Conservation (phyloP, 1,284 basidiomycete species). For the Volvariella surrecta region DNA sequence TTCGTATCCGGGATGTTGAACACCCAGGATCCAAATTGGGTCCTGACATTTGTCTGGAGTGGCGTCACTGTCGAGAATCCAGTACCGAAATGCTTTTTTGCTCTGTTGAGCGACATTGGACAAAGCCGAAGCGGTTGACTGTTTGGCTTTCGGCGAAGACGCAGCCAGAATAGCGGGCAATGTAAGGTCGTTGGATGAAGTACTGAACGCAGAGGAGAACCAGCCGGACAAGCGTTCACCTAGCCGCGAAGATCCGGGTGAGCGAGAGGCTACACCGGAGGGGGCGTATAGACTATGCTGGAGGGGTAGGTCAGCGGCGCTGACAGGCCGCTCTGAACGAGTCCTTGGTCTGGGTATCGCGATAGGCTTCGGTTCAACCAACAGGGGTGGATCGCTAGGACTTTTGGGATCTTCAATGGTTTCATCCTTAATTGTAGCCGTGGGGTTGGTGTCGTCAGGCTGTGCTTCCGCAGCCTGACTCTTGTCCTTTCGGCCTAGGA, state of each 20-base stretch:
- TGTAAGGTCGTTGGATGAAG: constrained; percentile 62
- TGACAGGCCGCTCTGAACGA: constrained; percentile 22
- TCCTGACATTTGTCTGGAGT: constrained; percentile 73
- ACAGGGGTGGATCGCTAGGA: constrained; percentile 8
- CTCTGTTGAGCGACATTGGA: constrained; percentile 57
- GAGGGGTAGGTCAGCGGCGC: constrained; percentile 20
- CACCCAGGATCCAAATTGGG: constrained; percentile 79
- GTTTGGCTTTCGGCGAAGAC: constrained; percentile 17
- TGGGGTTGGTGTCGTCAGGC: background rate
- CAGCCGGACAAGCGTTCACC: constrained; percentile 39
- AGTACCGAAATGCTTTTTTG: constrained; percentile 66
- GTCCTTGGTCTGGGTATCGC: constrained; percentile 14
- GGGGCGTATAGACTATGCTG: constrained; percentile 20
- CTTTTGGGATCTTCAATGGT: constrained; percentile 11
- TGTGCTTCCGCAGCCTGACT: background rate
- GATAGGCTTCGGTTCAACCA: background rate
- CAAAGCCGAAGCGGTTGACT: constrained; percentile 39
- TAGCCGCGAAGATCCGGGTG: constrained; percentile 38
- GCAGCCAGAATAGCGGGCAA: constrained; percentile 48
- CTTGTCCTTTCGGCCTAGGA: constrained; percentile 16
- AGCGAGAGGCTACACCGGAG: constrained; percentile 29
- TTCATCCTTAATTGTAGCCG: constrained; percentile 8
- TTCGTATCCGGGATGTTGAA: constrained; percentile 70
- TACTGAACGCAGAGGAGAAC: constrained; percentile 67
- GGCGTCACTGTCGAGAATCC: constrained; percentile 77